phyloP scores from a whole-genome alignment of 1,139 yeast genomes.

The Hanseniaspora gamundiae region DNA sequence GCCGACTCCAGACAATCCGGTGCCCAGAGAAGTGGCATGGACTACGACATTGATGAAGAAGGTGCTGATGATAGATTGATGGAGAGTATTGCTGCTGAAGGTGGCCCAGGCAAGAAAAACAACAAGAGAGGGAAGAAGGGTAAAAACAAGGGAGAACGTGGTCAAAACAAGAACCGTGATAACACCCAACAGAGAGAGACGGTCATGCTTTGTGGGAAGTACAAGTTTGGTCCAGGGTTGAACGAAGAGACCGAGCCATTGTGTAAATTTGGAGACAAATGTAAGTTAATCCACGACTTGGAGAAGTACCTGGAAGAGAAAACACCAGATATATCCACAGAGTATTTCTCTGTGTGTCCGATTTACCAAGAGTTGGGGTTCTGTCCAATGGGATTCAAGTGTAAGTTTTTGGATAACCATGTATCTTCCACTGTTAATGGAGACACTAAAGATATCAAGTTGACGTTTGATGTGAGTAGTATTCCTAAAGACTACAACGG shows the following conservation, averaged over 20 bases:
- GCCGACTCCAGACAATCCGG: conserved; percentile 11
- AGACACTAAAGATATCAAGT: conserved; percentile 17
- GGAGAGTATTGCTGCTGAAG: conserved; percentile 28
- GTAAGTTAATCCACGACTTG: conserved; percentile 70
- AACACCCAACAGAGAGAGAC: conserved; percentile 58
- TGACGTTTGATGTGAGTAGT: conserved; percentile 33
- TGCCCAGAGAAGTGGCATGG: conserved; percentile 6
- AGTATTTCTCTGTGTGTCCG: conserved; percentile 56
- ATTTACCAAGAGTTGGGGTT: conserved; percentile 71
- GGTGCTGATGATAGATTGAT: conserved; percentile 15
- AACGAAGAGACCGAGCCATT: conserved; percentile 37
- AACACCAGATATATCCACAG: conserved; percentile 47
- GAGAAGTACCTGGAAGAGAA: conserved; percentile 51
- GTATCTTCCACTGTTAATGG: conserved; percentile 30
- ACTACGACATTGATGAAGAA: conserved; percentile 26
- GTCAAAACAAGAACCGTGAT: conserved; percentile 85
- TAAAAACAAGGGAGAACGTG: conserved; percentile 46
- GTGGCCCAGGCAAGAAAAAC: conserved; percentile 22
- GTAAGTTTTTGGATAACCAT: conserved; percentile 86
- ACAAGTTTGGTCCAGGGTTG: conserved; percentile 23
- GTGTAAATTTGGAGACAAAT: conserved; percentile 63
- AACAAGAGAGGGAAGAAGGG: conserved; percentile 28
- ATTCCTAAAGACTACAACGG: conserved; percentile 22
- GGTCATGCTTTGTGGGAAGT: conserved; percentile 53
- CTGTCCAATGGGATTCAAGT: conserved; percentile 86